Percentiles rank a stretch among this genome's conserved stretches.
Evolutionary conservation across 345 rosid species (phyloP).

Genomic region (Rhodomyrtus tomentosa): DNA sequence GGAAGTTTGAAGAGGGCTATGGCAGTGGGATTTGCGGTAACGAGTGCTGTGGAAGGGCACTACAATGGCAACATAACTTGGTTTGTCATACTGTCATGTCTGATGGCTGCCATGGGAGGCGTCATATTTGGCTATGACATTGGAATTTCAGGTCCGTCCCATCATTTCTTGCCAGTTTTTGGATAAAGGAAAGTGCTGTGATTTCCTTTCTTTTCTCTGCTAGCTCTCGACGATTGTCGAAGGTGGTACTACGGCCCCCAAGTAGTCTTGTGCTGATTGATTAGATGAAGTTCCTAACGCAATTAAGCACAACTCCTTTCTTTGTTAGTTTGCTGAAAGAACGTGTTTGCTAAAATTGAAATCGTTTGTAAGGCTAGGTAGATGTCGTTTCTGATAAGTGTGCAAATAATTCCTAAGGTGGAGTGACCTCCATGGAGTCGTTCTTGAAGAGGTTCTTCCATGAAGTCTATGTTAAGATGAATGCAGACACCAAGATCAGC

Average conservation of each 20-base stretch:
- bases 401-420: constrained; percentile 26
- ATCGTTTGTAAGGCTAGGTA: background rate
- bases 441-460: constrained; percentile 49
- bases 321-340: background rate
- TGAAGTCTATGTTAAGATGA: constrained; percentile 39
- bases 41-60: constrained; percentile 1
- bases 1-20: constrained; percentile 9
- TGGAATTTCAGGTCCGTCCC: constrained; percentile 51
- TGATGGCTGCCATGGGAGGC: constrained; percentile 90
- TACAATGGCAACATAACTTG: constrained; percentile 45
- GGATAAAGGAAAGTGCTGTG: background rate
- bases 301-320: background rate
- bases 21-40: constrained; percentile 27
- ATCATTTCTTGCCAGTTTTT: background rate
- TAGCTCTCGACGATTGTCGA: background rate
- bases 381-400: background rate
- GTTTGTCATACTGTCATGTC: constrained; percentile 59
- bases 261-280: background rate
- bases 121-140: constrained; percentile 81
- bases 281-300: background rate
- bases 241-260: background rate
- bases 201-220: background rate
- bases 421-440: constrained; percentile 78
- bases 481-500: constrained; percentile 31
- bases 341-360: background rate